phyloP scores from a whole-genome alignment of 1,139 yeast genomes.

The Candida labiduridarum region DNA sequence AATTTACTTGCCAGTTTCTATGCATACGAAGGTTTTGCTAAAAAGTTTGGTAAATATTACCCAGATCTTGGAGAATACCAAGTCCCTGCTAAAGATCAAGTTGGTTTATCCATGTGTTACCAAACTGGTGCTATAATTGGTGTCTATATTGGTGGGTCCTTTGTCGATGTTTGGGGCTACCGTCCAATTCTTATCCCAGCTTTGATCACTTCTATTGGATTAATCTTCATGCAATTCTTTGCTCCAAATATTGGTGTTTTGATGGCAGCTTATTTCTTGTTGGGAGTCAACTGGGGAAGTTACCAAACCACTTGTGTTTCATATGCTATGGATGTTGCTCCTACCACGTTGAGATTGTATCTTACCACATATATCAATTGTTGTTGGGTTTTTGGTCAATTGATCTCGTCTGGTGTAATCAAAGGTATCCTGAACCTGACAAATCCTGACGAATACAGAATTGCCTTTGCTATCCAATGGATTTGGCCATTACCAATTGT shows the following conservation, averaged over 20 bases:
- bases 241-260: constrained; percentile 44
- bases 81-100: constrained; percentile 51
- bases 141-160: constrained; percentile 42
- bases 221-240: constrained; percentile 53
- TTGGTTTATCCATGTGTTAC: constrained; percentile 46
- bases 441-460: constrained; percentile 35
- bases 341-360: constrained; percentile 47
- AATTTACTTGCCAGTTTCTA: constrained; percentile 39
- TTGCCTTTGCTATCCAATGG: constrained; percentile 57
- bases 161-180: constrained; percentile 51
- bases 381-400: constrained; percentile 56
- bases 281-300: constrained; percentile 57
- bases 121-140: constrained; percentile 52
- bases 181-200: constrained; percentile 44
- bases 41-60: constrained; percentile 35
- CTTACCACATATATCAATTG: constrained; percentile 51
- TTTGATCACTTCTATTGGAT: constrained; percentile 35
- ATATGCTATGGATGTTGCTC: constrained; percentile 57
- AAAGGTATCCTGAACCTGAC: constrained; percentile 35
- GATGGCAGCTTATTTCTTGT: constrained; percentile 47
- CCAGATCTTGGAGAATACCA: constrained; percentile 31
- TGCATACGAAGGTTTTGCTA: constrained; percentile 39
- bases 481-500: constrained; percentile 57
- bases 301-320: constrained; percentile 51
- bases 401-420: constrained; percentile 49